phyloP scores from a whole-genome alignment of 305 asterid species.

The Rubia peregrina region DNA sequence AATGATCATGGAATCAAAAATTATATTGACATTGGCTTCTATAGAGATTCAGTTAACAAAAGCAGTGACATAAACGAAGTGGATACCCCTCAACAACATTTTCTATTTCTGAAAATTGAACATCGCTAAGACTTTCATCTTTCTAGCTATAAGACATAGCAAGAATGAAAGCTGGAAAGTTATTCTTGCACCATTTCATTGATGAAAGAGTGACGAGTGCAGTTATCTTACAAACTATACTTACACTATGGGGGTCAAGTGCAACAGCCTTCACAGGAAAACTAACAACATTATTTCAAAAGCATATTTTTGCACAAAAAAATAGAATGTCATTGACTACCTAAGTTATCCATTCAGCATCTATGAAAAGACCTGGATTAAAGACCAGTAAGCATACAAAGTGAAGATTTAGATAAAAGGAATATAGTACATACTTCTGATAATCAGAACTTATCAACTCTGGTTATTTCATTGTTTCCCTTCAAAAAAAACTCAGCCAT shows the following conservation, averaged over 20 bases:
- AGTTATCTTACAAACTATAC: not conserved
- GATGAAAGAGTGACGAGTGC: not conserved
- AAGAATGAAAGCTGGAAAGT: not conserved
- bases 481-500: constrained; percentile 91
- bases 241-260: not conserved
- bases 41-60: not conserved
- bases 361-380: not conserved
- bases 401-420: not conserved
- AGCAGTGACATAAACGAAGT: not conserved
- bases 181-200: not conserved
- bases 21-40: not conserved
- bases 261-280: not conserved
- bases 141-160: not conserved
- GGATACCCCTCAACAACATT: no score
- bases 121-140: not conserved
- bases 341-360: not conserved
- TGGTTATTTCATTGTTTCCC: constrained; percentile 80
- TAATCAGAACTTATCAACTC: constrained; percentile 10
- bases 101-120: not conserved
- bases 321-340: not conserved
- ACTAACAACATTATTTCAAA: not conserved
- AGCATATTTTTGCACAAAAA: not conserved
- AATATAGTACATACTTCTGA: no score
- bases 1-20: no score
- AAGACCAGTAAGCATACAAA: constrained; percentile 1